Base-by-base conservation (phyloP, 768 basidiomycete species). In the Lentinula detonsa region DNA sequence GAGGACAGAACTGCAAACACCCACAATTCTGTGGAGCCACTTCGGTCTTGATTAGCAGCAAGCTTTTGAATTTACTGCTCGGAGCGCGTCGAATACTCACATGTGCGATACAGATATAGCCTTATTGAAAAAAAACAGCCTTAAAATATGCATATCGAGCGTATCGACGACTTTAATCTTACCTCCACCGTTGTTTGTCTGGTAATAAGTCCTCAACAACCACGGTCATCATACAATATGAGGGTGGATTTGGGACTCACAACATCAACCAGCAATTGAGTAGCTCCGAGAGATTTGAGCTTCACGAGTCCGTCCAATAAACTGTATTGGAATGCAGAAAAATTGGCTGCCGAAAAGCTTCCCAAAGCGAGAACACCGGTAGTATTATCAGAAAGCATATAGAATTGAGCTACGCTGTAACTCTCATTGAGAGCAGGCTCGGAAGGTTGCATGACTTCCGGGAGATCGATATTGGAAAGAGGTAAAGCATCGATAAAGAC, bases 61-160 rank as follows among this genome's bases (percentile, higher is more conserved):
- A 16, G 23, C 50, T 21, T 45, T 42, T 35, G 6, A 39, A 7
- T 9, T 54, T 15, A 5, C 31, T 39, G n/a, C 28, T n/a, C 46
- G 13, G 45, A 34, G 11, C 13, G 37, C 1, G 13, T 39, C 37
- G 37, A 39, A 16, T 31, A 21, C 83, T 70, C 66, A 84, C 83
- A 70, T 84, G 81, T 13, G 84, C 83, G 50, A 83, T 76, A 68
- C 85, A 85, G 61, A 86, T 83, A 71, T 78, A 85, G 13, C 82
- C 59, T 60, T 31, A 40, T 15, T 9, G 28, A 28, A 28, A 28
- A 28, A 16, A 42, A 56, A 43, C 35, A 23, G 40, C 9, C 31
- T 9, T 28, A 31, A 23, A 2, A 37, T 34, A 18, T 28, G 28
- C 28, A 28, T 28, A 18, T 31, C 9, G 43, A 50, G n/a, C 10